phyloP scores from a whole-genome alignment of 371 early-diverging fungal genomes.

The Mortierella sp. region DNA sequence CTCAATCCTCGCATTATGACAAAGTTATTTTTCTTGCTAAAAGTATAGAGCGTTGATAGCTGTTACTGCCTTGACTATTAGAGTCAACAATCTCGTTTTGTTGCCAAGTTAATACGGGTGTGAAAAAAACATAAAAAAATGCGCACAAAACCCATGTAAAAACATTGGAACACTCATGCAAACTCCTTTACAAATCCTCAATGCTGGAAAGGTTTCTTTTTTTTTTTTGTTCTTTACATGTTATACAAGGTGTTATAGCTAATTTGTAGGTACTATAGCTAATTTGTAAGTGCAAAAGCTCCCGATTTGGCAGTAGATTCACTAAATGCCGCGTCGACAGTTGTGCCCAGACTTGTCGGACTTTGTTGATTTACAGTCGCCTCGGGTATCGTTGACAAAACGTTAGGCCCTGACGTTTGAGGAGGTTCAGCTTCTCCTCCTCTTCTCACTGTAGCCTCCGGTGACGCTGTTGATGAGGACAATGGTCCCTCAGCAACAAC shows the following conservation, averaged over 20 bases:
- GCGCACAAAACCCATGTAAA: too few relatives aligned
- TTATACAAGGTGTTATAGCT: not conserved
- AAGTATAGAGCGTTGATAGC: too few relatives aligned
- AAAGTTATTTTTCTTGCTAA: too few relatives aligned
- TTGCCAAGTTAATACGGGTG: too few relatives aligned
- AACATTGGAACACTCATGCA: too few relatives aligned
- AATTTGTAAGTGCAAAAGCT: too few relatives aligned
- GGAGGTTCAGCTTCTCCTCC: not conserved
- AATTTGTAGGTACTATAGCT: too few relatives aligned
- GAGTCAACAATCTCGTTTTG: too few relatives aligned
- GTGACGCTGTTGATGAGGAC: not conserved
- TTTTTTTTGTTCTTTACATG: not conserved
- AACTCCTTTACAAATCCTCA: not conserved
- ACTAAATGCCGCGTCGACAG: not conserved
- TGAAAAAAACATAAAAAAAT: too few relatives aligned
- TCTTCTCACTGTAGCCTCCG: not conserved
- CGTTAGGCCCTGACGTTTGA: not conserved
- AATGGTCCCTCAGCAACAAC: not conserved
- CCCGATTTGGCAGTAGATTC: not conserved
- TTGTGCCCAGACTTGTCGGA: not conserved
- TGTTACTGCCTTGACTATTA: too few relatives aligned
- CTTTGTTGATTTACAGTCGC: not conserved
- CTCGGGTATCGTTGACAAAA: conserved; percentile 1
- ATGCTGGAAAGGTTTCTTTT: not conserved
- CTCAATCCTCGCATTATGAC: too few relatives aligned